Evolutionary conservation across 306 rosid genomes (phyloP), one percentile per base, ranked within the genome.

Genomic region (Prunus mira): DNA sequence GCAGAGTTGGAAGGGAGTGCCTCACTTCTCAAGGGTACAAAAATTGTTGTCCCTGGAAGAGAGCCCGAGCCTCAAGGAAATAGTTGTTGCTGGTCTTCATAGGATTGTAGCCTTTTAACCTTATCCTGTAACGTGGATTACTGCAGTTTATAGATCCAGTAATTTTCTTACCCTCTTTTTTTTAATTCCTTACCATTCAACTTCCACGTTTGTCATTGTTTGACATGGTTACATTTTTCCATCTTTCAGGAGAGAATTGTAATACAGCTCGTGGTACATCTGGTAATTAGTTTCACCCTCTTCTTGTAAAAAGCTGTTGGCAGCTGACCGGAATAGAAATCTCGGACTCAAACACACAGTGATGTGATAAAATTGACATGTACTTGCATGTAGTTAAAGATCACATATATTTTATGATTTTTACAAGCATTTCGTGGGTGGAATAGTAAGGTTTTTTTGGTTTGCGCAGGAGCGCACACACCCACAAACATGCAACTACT

Each of bases 1-100:
- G 72, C 79, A 46, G 81, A 85, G 28, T 74, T 88, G 52, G 88
- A 81, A 71, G 93, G 93, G 69, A 89, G 71, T 80, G 83, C 93
- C 45, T 87, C 91, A 55, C 92, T 92, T 30, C 89, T 85, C 50
- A 88, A 78, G 64, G 99, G 99, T 51, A 82, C 85, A 22, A 72
- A 85, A 30, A 79, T 95, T 77, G 75, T 77, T 81, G 88, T 90
- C 63, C 88, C 85, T 19, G 85, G 78, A 28, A 89, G 83, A 67
- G 97, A 89, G 63, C 87, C 88, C 0, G 84, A 76, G 60, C 81
- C 87, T 49, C 86, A 84, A 82, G 75, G 76, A 62, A 73, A 32
- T 82, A 80, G 68, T 30, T 94, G 98, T 78, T 94, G 98, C 87
- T 79, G 78, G 46, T 80, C 82, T 80, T 85, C 67, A 55, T 88